Evolutionary conservation across 2,329 filamentous ascomycete species (phyloP).

Genomic region (Pyrenochaeta sp.): DNA sequence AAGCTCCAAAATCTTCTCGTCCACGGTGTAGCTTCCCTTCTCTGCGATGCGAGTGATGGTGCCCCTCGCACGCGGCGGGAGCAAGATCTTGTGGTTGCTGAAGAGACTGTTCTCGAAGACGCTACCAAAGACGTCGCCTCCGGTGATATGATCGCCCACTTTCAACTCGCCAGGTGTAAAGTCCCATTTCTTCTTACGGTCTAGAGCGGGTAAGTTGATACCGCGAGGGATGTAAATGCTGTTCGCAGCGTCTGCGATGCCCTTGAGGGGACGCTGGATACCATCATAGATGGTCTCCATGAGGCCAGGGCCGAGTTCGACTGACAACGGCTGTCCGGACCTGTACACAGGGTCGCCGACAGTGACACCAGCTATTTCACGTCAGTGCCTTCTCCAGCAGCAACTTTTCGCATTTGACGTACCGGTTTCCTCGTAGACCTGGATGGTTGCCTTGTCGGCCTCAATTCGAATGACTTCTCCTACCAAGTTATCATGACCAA

Average conservation of each 20-base stretch:
- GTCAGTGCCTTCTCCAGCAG: constrained; percentile 17
- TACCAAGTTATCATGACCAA: constrained; percentile 89
- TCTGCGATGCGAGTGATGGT: constrained; percentile 90
- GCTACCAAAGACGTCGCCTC: constrained; percentile 93
- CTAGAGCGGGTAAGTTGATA: constrained; percentile 84
- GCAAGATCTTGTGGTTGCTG: constrained; percentile 88
- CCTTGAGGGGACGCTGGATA: constrained; percentile 92
- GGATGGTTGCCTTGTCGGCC: constrained; percentile 93
- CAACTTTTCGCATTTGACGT: constrained; percentile 41
- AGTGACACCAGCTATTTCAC: constrained; percentile 82
- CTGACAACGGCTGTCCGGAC: constrained; percentile 94
- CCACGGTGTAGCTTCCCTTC: constrained; percentile 93
- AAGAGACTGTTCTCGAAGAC: constrained; percentile 97
- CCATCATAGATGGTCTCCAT: constrained; percentile 99
- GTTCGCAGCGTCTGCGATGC: constrained; percentile 77
- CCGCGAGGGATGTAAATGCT: constrained; percentile 98
- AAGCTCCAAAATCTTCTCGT: constrained; percentile 91
- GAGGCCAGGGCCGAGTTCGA: constrained; percentile 94
- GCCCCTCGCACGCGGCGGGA: constrained; percentile 88
- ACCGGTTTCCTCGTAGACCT: constrained; percentile 99
- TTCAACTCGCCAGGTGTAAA: constrained; percentile 86
- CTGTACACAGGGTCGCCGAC: constrained; percentile 92
- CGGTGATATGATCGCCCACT: constrained; percentile 95
- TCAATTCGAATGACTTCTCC: constrained; percentile 99
- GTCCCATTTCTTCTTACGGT: constrained; percentile 94